Percentiles rank a stretch among this genome's conserved stretches.
Conservation (phyloP, 768 basidiomycete species). For the Leccinellum rugosiceps region DNA sequence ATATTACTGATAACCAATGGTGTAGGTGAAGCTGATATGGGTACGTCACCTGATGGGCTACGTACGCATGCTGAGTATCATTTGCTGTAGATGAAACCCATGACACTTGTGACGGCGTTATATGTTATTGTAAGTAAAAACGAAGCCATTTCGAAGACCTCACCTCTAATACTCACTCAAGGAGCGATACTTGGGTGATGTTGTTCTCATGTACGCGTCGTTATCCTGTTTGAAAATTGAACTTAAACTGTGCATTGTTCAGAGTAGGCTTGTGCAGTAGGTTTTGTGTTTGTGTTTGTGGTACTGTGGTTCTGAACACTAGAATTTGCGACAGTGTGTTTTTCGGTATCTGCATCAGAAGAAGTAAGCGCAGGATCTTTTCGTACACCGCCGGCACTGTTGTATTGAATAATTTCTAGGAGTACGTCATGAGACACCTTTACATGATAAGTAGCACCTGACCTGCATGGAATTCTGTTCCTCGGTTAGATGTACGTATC, state of each 20-base stretch:
- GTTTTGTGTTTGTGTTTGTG: background rate
- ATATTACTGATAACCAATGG: background rate
- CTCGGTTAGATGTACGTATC: constrained; percentile 20
- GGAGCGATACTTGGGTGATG: constrained; percentile 32
- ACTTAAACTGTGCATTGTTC: background rate
- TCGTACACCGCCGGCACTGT: background rate
- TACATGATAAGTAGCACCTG: background rate
- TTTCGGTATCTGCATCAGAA: constrained; percentile 15
- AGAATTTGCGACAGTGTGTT: constrained; percentile 16
- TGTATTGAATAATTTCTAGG: constrained; percentile 13
- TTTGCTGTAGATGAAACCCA: constrained; percentile 21
- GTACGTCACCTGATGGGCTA: constrained; percentile 10
- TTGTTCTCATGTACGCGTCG: constrained; percentile 26
- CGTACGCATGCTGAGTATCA: background rate
- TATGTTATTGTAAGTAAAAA: constrained; percentile 24
- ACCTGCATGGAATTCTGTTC: background rate
- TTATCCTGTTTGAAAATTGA: background rate
- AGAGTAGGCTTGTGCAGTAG: constrained; percentile 22
- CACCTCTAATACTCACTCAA: constrained; percentile 8
- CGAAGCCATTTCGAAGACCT: background rate
- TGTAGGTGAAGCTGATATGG: constrained; percentile 32
- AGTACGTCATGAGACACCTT: constrained; percentile 15
- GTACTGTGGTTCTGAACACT: background rate
- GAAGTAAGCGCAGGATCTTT: constrained; percentile 8
- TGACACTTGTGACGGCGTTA: constrained; percentile 23